phyloP scores from a whole-genome alignment of 805 yeast genomes.

The Starmerella davenportii region DNA sequence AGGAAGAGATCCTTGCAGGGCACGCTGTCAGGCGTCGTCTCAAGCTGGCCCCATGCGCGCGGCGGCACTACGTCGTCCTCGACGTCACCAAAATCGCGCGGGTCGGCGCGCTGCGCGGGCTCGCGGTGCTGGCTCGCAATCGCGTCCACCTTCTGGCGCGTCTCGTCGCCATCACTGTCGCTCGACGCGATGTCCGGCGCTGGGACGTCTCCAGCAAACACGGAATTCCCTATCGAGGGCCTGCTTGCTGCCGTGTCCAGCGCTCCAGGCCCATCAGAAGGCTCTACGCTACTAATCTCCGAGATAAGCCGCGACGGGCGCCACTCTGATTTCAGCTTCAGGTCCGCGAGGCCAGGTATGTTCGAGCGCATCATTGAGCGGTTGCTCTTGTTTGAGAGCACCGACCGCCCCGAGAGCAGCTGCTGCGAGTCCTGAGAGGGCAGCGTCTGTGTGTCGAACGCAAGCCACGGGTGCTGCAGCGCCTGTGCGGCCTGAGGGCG shows the following conservation, averaged over 20 bases:
- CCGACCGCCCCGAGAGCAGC: neutral
- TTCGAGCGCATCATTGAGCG: neutral
- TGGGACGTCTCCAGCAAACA: neutral
- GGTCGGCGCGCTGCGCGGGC: conserved; percentile 11
- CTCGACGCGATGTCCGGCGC: conserved; percentile 7
- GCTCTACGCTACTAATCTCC: neutral
- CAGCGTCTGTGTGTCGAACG: neutral
- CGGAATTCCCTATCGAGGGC: neutral
- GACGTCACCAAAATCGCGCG: conserved; percentile 16
- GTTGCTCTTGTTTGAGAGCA: neutral
- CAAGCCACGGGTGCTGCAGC: conserved; percentile 67
- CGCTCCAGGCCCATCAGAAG: neutral
- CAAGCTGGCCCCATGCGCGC: conserved; percentile 47
- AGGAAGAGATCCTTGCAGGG: conserved; percentile 34
- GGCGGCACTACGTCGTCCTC: conserved; percentile 24
- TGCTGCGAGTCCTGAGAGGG: neutral
- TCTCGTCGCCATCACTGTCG: conserved; percentile 13
- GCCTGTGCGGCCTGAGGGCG: conserved; percentile 67
- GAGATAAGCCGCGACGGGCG: neutral
- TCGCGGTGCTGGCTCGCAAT: conserved; percentile 8
- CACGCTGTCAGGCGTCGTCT: conserved; percentile 33
- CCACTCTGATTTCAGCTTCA: neutral
- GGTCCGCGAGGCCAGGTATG: conserved; percentile 1
- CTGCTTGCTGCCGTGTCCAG: neutral
- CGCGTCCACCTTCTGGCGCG: conserved; percentile 6